Conservation (phyloP, 768 basidiomycete species). For the Pleurotus tuoliensis region DNA sequence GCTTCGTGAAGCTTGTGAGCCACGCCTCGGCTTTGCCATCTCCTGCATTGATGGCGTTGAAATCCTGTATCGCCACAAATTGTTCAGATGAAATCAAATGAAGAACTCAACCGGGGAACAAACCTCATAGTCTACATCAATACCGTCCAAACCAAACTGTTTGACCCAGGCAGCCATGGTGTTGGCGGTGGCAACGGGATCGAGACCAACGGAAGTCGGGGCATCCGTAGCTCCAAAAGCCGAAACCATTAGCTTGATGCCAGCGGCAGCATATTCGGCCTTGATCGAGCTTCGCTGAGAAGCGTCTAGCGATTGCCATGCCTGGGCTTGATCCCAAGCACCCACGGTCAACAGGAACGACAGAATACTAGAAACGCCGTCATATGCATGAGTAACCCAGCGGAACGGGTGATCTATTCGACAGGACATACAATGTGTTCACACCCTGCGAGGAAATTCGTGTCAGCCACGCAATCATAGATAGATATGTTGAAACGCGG, state of each 20-base stretch:
- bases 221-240: conserved; percentile 46
- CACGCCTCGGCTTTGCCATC: conserved; percentile 39
- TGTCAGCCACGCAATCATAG: not conserved
- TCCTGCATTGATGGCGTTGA: conserved; percentile 41
- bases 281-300: conserved; percentile 37
- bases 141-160: conserved; percentile 47
- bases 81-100: not conserved
- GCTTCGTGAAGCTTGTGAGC: conserved; percentile 27
- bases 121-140: conserved; percentile 57
- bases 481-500: not conserved
- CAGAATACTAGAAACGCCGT: conserved; percentile 18
- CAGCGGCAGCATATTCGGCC: conserved; percentile 47
- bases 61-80: conserved; percentile 34
- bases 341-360: conserved; percentile 40
- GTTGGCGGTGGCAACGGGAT: conserved; percentile 43
- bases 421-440: conserved; percentile 23
- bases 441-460: conserved; percentile 16
- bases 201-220: conserved; percentile 41
- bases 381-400: not conserved
- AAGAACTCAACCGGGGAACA: not conserved
- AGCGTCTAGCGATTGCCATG: conserved; percentile 38
- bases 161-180: conserved; percentile 50
- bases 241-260: conserved; percentile 56
- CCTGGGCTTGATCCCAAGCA: conserved; percentile 39
- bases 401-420: conserved; percentile 1